Conservation (phyloP, 2,329 filamentous ascomycete species). For the Penicillium sp. region DNA sequence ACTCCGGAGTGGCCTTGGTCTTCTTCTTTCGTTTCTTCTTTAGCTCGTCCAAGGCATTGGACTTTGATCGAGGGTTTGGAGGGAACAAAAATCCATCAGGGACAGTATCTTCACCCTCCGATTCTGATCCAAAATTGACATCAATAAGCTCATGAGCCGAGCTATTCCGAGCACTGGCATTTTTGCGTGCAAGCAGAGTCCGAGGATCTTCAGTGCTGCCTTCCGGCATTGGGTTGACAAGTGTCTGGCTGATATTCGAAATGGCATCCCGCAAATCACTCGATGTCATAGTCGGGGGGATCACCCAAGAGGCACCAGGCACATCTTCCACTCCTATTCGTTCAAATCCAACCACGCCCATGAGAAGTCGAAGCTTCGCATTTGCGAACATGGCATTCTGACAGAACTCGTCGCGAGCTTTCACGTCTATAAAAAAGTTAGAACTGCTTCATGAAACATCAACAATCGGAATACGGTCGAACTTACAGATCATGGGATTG, state of each 20-base stretch:
- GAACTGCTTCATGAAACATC: background rate
- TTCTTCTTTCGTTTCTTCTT: slow-evolving; percentile 64
- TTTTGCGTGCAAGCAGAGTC: slow-evolving; percentile 74
- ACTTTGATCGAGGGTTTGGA: slow-evolving; percentile 48
- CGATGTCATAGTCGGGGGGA: slow-evolving; percentile 67
- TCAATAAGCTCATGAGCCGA: slow-evolving; percentile 38
- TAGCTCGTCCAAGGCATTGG: slow-evolving; percentile 57
- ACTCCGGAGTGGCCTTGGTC: slow-evolving; percentile 45
- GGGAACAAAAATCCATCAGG: slow-evolving; percentile 67
- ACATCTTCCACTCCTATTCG: slow-evolving; percentile 68
- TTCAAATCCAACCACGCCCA: slow-evolving; percentile 73
- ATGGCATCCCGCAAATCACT: slow-evolving; percentile 67
- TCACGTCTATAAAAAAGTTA: slow-evolving; percentile 52
- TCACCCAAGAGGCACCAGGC: slow-evolving; percentile 73
- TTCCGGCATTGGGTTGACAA: slow-evolving; percentile 75
- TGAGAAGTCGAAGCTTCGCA: slow-evolving; percentile 78
- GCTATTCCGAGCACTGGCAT: slow-evolving; percentile 40
- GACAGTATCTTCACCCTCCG: slow-evolving; percentile 61
- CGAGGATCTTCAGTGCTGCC: slow-evolving; percentile 74
- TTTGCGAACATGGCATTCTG: slow-evolving; percentile 84
- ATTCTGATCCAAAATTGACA: slow-evolving; percentile 70
- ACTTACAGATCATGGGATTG: slow-evolving; percentile 50
- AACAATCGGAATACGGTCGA: background rate
- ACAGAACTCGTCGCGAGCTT: slow-evolving; percentile 65
- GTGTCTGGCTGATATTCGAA: slow-evolving; percentile 73